A percentile compares a stretch with the other conserved stretches of the same genome.
Conservation (phyloP, 2,329 filamentous ascomycete species). For the Penicillium sp. region DNA sequence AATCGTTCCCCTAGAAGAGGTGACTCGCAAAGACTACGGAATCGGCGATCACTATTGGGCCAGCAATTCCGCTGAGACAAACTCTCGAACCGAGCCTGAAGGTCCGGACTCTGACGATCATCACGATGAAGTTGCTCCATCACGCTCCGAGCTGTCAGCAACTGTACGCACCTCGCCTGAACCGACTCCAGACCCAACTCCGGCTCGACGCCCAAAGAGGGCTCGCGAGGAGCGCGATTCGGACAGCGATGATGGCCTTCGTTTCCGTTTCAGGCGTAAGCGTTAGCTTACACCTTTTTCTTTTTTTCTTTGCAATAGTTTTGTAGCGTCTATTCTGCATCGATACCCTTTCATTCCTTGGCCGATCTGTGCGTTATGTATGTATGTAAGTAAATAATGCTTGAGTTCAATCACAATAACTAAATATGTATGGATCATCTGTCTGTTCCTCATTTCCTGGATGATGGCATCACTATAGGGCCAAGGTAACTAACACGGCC, state of each 20-base stretch:
- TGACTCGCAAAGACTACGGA: conserved; percentile 68
- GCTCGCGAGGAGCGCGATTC: conserved; percentile 45
- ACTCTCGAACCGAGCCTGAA: conserved; percentile 13
- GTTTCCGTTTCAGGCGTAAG: conserved; percentile 56
- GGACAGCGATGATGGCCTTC: conserved; percentile 59
- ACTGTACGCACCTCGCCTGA: conserved; percentile 11
- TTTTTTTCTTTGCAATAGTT: background rate
- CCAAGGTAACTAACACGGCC: background rate
- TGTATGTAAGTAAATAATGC: background rate
- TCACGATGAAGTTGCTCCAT: conserved; percentile 2
- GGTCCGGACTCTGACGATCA: conserved; percentile 21
- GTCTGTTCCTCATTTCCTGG: background rate
- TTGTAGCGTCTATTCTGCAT: conserved; percentile 15
- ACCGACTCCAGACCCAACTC: conserved; percentile 23
- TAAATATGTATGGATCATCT: background rate
- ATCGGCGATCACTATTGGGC: conserved; percentile 74
- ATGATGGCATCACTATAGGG: background rate
- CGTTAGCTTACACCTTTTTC: conserved; percentile 21
- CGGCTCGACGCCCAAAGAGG: conserved; percentile 34
- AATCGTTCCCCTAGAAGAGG: conserved; percentile 71
- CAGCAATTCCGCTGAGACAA: conserved; percentile 30
- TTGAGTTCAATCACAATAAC: background rate
- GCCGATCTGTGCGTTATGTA: background rate
- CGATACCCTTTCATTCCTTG: conserved; percentile 13
- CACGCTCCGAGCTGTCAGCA: conserved; percentile 14